phyloP scores from a whole-genome alignment of 75 land plant species.

The Pinus taeda region DNA sequence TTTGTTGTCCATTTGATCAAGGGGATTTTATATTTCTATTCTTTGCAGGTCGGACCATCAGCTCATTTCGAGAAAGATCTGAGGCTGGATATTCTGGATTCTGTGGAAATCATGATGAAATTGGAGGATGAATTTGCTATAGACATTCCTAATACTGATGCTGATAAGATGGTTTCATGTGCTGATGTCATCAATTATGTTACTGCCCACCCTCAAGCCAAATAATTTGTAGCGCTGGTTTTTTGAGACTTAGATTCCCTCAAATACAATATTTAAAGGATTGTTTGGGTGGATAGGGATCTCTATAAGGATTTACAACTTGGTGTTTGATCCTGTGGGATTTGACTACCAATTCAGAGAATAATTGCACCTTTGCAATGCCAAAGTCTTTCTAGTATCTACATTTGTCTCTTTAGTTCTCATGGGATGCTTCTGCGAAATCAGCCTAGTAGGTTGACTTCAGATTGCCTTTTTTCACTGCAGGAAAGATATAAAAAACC shows the following conservation, averaged over 20 bases:
- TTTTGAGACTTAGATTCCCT: not conserved
- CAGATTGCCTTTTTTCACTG: not conserved
- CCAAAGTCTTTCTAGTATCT: not conserved
- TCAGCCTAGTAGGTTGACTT: not conserved
- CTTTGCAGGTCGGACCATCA: conserved; percentile 21
- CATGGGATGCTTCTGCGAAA: not conserved
- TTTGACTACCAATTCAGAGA: not conserved
- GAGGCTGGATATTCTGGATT: conserved; percentile 31
- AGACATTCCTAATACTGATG: conserved; percentile 27
- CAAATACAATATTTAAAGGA: not conserved
- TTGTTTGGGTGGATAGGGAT: not conserved
- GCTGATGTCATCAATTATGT: conserved; percentile 28
- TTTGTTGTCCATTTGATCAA: not conserved
- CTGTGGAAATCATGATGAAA: conserved; percentile 30
- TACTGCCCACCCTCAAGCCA: conserved; percentile 35
- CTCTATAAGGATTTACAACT: not conserved
- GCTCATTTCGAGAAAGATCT: conserved; percentile 28
- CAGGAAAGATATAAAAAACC: not conserved
- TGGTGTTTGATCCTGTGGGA: conserved; percentile 1
- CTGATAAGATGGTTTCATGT: conserved; percentile 21
- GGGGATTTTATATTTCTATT: not conserved
- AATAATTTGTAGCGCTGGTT: conserved; percentile 7
- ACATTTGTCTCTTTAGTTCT: not conserved
- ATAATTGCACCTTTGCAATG: not conserved
- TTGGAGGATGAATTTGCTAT: conserved; percentile 39